Evolutionary conservation across 257 asterid species (phyloP), one percentile per base, ranked within the genome.

Genomic region (Salvia splendens): DNA sequence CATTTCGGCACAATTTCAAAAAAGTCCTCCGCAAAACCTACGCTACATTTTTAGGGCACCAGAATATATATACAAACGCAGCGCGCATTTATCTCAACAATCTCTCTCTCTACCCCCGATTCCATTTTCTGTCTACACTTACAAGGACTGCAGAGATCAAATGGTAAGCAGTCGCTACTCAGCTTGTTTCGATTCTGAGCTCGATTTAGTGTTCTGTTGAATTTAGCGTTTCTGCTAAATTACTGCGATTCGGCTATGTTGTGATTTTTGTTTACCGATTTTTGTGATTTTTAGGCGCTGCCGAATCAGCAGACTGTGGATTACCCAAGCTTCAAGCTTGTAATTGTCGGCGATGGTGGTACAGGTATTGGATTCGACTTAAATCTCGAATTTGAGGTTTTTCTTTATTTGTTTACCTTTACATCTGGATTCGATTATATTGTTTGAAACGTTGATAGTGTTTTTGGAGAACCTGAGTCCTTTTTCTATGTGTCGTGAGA

Each of bases 321-420:
- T 41, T 84, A 89, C 73, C 96, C 96, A 0, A 89, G 88, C 77
- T 89, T 89, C 74, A 89, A 89, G 86, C 96, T 89, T 70, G 96
- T 89, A 0, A 82, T 89, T 51, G 96, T 89, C 17, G 96, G 96
- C 17, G 96, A 89, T 77, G 96, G 96, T 63, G 96, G 95, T 36
- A 89, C 95, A 45, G 95, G 96, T 89, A 72, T 11, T 48, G 6
- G 2, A 38, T 20, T 58, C 7, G 3, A 1, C 3, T 41, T 15
- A 6, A 24, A 12, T 69, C 16, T 35, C 6, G 32, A 69, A 14
- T 46, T 33, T 68, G 24, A 16, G 28, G 15, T 28, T 57, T 69
- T 15, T 4, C 14, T n/a, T 38, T 6, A 38, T 6, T 11, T 48
- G 11, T 36, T 12, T 69, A 60, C 8, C 49, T 24, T 30, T 10